These are phyloP conservation scores for Phytopythium montanum DNA, from an alignment of 352 stramenopile species.

Conservation along the genomic window DNA sequence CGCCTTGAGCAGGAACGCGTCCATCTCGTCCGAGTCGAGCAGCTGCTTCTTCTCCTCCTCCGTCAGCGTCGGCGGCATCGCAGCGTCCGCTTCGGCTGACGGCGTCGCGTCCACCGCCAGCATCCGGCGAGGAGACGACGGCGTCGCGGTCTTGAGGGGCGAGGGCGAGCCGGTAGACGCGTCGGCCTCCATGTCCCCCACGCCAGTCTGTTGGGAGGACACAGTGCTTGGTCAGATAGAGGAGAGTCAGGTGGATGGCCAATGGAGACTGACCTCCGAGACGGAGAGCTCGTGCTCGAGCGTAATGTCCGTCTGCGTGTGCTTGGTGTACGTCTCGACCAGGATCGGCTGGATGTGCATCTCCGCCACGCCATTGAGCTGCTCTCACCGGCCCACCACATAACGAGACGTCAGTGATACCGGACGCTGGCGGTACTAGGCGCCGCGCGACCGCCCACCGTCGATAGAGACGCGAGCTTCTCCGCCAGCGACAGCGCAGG, in stretches of 20 bases:
- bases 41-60: slow-evolving; percentile 65
- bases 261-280: slow-evolving; percentile 24
- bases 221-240: not conserved
- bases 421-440: not conserved
- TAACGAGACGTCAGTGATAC: not conserved
- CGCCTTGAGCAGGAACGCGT: slow-evolving; percentile 69
- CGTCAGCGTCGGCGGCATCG: slow-evolving; percentile 27
- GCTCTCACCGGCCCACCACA: not conserved
- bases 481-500: slow-evolving; percentile 61
- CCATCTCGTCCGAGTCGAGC: slow-evolving; percentile 73
- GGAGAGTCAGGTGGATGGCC: not conserved
- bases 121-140: slow-evolving; percentile 38
- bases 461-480: slow-evolving; percentile 75
- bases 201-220: slow-evolving; percentile 11
- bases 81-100: slow-evolving; percentile 15
- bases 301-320: slow-evolving; percentile 81
- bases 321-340: slow-evolving; percentile 83
- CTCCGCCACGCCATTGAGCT: slow-evolving; percentile 68
- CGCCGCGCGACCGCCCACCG: slow-evolving; percentile 16
- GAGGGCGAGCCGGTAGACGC: slow-evolving; percentile 13
- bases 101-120: slow-evolving; percentile 46
- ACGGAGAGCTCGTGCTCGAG: slow-evolving; percentile 75
- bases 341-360: slow-evolving; percentile 79
- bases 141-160: slow-evolving; percentile 27
- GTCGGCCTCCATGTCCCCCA: slow-evolving; percentile 44